Conservation (phyloP, 2,329 filamentous ascomycete genomes). For the Ceratocystis smalleyi region DNA sequence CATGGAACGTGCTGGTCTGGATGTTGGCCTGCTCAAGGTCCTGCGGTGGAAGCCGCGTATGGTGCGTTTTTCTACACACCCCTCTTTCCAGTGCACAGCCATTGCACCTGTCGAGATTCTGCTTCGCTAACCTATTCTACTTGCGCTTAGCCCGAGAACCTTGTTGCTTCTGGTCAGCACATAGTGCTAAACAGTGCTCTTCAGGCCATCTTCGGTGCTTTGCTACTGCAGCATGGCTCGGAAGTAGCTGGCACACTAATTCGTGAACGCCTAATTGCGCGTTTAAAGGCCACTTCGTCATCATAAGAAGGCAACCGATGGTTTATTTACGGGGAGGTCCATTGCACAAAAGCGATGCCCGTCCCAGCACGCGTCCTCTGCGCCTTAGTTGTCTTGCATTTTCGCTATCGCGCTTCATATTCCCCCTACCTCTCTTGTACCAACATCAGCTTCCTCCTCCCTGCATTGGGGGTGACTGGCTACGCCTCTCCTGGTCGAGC, state of each 20-base stretch:
- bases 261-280: constrained; percentile 54
- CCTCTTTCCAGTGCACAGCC: neutral
- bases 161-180: constrained; percentile 56
- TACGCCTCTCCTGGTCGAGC: neutral
- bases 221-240: constrained; percentile 77
- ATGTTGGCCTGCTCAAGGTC: constrained; percentile 57
- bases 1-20: constrained; percentile 50
- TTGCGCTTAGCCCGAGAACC: constrained; percentile 40
- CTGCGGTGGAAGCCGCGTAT: constrained; percentile 78
- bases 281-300: constrained; percentile 7
- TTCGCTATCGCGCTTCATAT: neutral
- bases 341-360: neutral
- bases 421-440: neutral
- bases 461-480: neutral
- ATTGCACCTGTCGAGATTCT: neutral
- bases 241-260: constrained; percentile 60
- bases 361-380: neutral
- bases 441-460: neutral
- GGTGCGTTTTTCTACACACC: constrained; percentile 34
- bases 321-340: neutral
- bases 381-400: neutral
- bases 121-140: constrained; percentile 11
- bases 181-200: constrained; percentile 62
- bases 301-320: neutral
- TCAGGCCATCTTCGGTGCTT: constrained; percentile 73